phyloP scores from a whole-genome alignment of 176 grass and related monocot genomes.

The Aegilops sharonensis region DNA sequence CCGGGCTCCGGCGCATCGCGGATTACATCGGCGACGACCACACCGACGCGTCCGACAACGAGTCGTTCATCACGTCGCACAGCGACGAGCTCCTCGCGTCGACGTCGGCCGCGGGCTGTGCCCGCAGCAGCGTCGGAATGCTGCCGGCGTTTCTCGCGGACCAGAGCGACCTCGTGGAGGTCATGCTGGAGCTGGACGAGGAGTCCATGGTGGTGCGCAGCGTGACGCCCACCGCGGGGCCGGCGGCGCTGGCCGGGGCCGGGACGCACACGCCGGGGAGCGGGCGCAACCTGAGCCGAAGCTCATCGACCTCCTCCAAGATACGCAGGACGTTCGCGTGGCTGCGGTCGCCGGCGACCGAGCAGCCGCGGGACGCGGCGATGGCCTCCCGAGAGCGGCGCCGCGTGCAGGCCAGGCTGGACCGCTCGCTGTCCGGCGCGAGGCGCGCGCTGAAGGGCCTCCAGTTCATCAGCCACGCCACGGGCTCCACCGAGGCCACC shows the following conservation, averaged over 20 bases:
- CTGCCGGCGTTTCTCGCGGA: conserved; percentile 60
- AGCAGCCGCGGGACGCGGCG: conserved; percentile 6
- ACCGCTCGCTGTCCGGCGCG: conserved; percentile 61
- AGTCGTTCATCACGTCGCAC: conserved; percentile 53
- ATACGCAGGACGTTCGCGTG: conserved; percentile 79
- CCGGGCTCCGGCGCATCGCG: conserved; percentile 55
- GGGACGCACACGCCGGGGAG: conserved; percentile 25
- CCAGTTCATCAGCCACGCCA: conserved; percentile 80
- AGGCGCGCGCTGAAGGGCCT: conserved; percentile 66
- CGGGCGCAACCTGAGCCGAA: conserved; percentile 46
- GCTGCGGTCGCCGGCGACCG: conserved; percentile 46
- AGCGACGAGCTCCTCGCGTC: conserved; percentile 25
- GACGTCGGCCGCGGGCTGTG: background rate
- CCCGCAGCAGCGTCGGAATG: conserved; percentile 19
- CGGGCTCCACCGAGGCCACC: conserved; percentile 28
- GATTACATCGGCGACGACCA: conserved; percentile 68
- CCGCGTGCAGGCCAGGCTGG: conserved; percentile 54
- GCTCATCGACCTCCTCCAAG: conserved; percentile 76
- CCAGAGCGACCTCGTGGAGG: conserved; percentile 74
- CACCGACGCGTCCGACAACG: conserved; percentile 61
- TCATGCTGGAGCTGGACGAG: conserved; percentile 79
- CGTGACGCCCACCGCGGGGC: conserved; percentile 49
- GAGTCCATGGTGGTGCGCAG: conserved; percentile 81
- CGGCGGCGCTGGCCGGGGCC: background rate
- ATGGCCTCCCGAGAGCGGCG: conserved; percentile 67